Conservation (phyloP, 1,284 basidiomycete genomes). For the Ustilago esculenta region DNA sequence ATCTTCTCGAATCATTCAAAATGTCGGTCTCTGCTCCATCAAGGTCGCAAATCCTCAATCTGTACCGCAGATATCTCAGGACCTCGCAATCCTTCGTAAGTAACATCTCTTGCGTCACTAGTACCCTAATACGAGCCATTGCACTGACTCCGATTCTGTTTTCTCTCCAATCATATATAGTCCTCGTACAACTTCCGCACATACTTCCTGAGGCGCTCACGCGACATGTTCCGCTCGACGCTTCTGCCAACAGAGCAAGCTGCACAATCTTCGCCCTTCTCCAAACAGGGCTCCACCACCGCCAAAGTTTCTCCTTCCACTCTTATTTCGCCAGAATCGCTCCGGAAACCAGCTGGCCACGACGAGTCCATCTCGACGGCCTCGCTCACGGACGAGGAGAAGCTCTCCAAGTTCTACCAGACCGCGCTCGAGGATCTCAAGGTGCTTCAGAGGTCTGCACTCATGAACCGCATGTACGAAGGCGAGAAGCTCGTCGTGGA, state of each 20-base stretch:
- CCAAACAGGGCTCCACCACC: slow-evolving; percentile 53
- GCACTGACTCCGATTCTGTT: too few relatives aligned
- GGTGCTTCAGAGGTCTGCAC: slow-evolving; percentile 61
- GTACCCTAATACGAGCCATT: too few relatives aligned
- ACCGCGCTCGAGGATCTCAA: slow-evolving; percentile 59
- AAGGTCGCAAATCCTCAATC: slow-evolving; percentile 53
- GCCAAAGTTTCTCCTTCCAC: slow-evolving; percentile 52
- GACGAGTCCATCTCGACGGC: slow-evolving; percentile 35
- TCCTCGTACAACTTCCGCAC: slow-evolving; percentile 67
- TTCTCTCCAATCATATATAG: slow-evolving; percentile 21
- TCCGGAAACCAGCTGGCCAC: slow-evolving; percentile 17
- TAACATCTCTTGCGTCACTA: not conserved
- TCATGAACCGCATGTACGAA: slow-evolving; percentile 64
- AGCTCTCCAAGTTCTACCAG: slow-evolving; percentile 56
- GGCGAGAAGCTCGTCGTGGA: slow-evolving; percentile 65
- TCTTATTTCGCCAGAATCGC: slow-evolving; percentile 37
- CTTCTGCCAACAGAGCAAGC: slow-evolving; percentile 47
- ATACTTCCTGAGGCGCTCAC: slow-evolving; percentile 64
- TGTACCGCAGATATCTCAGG: slow-evolving; percentile 62
- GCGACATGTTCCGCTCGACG: slow-evolving; percentile 63
- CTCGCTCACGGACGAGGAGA: slow-evolving; percentile 34
- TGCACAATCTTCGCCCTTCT: slow-evolving; percentile 51
- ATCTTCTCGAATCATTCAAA: not conserved
- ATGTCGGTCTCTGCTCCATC: slow-evolving; percentile 49
- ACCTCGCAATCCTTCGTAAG: slow-evolving; percentile 65